Base-by-base conservation (phyloP, 306 rosid species). In the Inga leiocalycina region DNA sequence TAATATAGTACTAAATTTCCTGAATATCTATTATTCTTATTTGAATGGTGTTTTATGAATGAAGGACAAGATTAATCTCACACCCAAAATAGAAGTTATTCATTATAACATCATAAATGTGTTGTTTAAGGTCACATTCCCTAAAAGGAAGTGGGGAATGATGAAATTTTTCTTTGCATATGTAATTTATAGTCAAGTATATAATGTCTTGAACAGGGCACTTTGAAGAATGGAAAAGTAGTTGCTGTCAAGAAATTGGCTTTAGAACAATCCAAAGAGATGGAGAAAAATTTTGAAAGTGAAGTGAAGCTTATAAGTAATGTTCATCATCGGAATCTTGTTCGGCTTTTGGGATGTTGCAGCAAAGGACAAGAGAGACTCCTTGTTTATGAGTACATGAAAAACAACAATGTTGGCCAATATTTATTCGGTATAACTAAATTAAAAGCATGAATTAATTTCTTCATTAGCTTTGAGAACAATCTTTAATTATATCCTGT, bases 191-290 rank as follows among this genome's bases (percentile, higher is more conserved):
- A 27, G 3, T 64, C 69, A 27, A 64, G 4, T 10, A 64, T 5
- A 13, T 30, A 13, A 13, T 64, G 20, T 30, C 37, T 64, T 64
- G 69, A 64, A 64, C 39, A 64, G 69, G 69, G 69, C 2, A 64
- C 69, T 30, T 5, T 64, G 39, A 64, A 64, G 34, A 64, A 64
- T 64, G 69, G 69, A 30, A 64, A 64, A 30, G 37, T 30, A 3
- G 69, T 64, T 64, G 69, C 69, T 30, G 39, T 64, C 69, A 64
- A 64, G 69, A 64, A 64, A 64, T 64, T 64, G 69, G 69, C 39
- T 13, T 30, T 64, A 64, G 69, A 32, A 20, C 69, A 27, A 12
- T 64, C 69, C 19, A 64, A 64, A 27, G 9, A 30, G 39, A 64
- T 64, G 69, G 69, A 64, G 39, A 30, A 64, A 27, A 27, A 64